phyloP scores from a whole-genome alignment of 768 basidiomycete genomes.

The Boletus subparvulus region DNA sequence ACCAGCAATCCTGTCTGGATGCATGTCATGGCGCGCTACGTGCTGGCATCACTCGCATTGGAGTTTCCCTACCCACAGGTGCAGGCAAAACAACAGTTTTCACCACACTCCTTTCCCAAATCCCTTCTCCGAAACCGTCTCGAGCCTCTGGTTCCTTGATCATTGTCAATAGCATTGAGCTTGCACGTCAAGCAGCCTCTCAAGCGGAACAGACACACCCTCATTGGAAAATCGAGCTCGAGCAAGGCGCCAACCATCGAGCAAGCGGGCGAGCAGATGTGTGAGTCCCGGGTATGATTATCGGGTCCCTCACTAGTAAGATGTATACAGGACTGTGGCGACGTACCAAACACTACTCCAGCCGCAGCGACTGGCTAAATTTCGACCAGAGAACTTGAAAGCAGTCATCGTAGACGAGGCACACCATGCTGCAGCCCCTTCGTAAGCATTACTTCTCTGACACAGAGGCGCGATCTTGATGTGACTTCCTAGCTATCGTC shows the following conservation, averaged over 20 bases:
- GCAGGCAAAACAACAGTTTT: constrained; percentile 92
- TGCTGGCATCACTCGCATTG: constrained; percentile 70
- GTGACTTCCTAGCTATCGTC: constrained; percentile 59
- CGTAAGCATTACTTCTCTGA: constrained; percentile 47
- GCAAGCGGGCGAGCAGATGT: constrained; percentile 85
- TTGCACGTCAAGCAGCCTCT: constrained; percentile 81
- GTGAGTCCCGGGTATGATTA: constrained; percentile 38
- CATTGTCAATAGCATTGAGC: constrained; percentile 86
- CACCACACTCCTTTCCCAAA: constrained; percentile 70
- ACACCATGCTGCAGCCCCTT: constrained; percentile 91
- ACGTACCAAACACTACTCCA: constrained; percentile 85
- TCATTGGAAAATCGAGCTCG: constrained; percentile 82
- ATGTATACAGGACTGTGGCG: constrained; percentile 65
- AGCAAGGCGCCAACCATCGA: constrained; percentile 75
- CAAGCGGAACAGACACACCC: constrained; percentile 70
- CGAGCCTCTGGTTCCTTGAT: constrained; percentile 65
- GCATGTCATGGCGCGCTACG: constrained; percentile 73
- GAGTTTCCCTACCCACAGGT: constrained; percentile 83
- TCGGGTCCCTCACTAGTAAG: not conserved
- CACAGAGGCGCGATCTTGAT: constrained; percentile 1
- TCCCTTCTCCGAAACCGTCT: constrained; percentile 45
- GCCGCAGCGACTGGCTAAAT: constrained; percentile 66
- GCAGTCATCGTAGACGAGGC: constrained; percentile 90
- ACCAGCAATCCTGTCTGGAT: constrained; percentile 79
- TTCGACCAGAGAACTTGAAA: constrained; percentile 63